phyloP scores from a whole-genome alignment of 179 eudicot genomes.

The Nepenthes alata region DNA sequence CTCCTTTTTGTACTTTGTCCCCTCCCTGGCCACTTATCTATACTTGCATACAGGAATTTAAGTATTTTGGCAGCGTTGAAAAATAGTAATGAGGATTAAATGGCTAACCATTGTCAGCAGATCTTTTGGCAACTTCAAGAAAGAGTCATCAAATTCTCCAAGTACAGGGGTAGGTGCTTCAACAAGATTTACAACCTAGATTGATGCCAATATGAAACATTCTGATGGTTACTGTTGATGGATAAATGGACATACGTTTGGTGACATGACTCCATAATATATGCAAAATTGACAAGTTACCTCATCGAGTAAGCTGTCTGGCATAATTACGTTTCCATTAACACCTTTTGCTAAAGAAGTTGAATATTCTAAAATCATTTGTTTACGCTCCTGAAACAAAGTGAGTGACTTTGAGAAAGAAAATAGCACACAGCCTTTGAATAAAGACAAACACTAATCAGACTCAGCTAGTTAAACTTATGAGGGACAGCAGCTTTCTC shows the following conservation, averaged over 20 bases:
- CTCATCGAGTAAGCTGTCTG: constrained; percentile 77
- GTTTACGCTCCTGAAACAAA: constrained; percentile 63
- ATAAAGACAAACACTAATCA: not conserved
- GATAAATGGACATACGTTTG: not conserved
- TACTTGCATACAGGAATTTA: not conserved
- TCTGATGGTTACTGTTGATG: constrained; percentile 1
- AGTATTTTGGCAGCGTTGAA: not conserved
- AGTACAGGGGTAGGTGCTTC: constrained; percentile 92
- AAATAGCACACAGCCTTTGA: constrained; percentile 1
- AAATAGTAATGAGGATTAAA: not conserved
- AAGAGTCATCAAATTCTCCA: constrained; percentile 73
- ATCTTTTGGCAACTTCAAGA: constrained; percentile 88
- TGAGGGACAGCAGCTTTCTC: not conserved
- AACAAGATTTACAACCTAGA: constrained; percentile 84
- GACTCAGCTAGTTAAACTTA: not conserved
- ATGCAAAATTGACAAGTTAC: constrained; percentile 19
- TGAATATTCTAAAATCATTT: constrained; percentile 46
- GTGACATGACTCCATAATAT: not conserved
- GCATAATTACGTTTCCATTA: constrained; percentile 48
- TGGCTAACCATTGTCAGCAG: constrained; percentile 70
- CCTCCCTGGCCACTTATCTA: too few relatives aligned
- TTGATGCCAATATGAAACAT: constrained; percentile 3
- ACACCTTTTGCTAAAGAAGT: constrained; percentile 52
- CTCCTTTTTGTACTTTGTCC: too few relatives aligned
- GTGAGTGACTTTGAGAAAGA: constrained; percentile 5